A percentile compares a stretch with the other conserved stretches of the same genome.
These are phyloP conservation scores for Ganoderma lucidum DNA, from an alignment of 1,284 basidiomycete genomes.

Conservation along the genomic window DNA sequence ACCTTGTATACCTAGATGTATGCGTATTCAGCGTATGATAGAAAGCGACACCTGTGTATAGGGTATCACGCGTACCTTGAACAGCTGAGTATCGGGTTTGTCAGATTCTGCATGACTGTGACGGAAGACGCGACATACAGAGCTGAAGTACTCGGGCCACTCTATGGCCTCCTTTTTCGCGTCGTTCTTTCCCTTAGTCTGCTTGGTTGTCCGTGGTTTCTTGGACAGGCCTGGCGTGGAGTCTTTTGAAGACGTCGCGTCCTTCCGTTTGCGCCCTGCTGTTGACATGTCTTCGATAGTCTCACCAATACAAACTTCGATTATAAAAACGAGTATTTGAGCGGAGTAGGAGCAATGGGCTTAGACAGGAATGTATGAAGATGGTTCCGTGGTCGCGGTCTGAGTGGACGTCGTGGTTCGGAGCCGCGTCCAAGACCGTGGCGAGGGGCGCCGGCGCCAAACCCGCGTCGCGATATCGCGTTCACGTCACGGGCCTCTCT, in stretches of 20 bases:
- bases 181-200: constrained; percentile 38
- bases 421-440: constrained; percentile 7
- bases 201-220: constrained; percentile 34
- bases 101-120: not conserved
- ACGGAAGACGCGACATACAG: constrained; percentile 47
- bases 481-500: not conserved
- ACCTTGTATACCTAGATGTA: constrained; percentile 34
- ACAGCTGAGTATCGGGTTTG: constrained; percentile 29
- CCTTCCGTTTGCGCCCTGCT: constrained; percentile 28
- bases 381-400: not conserved
- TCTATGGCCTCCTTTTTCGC: constrained; percentile 31
- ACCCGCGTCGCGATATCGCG: constrained; percentile 8
- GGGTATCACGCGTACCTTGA: constrained; percentile 33
- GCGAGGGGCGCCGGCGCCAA: not conserved
- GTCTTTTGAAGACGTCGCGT: constrained; percentile 5
- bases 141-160: constrained; percentile 70
- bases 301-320: not conserved
- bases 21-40: not conserved
- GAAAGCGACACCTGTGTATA: not conserved
- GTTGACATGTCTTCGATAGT: constrained; percentile 19
- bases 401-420: not conserved
- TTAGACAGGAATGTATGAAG: not conserved
- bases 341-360: not conserved
- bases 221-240: constrained; percentile 12
- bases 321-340: not conserved